phyloP scores from a whole-genome alignment of 306 rosid genomes.

The Quercus berberidifolia region DNA sequence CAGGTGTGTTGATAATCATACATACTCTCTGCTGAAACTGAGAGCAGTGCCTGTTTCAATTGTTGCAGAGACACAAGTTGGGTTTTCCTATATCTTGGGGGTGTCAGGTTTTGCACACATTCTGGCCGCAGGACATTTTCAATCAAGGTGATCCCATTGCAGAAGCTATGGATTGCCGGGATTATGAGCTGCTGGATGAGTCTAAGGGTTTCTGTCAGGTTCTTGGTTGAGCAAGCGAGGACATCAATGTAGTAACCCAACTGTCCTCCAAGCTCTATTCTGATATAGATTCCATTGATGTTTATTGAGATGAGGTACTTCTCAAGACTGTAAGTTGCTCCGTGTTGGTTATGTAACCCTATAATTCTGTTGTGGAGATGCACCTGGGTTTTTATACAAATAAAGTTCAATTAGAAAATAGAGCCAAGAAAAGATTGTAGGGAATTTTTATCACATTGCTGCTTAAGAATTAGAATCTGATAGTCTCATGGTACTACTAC shows the following conservation, averaged over 20 bases:
- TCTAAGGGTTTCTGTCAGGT: slow-evolving; percentile 79
- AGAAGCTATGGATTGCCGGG: slow-evolving; percentile 77
- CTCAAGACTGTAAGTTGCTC: slow-evolving; percentile 91
- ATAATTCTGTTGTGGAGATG: slow-evolving; percentile 76
- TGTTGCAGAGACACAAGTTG: slow-evolving; percentile 63
- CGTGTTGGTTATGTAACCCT: slow-evolving; percentile 69
- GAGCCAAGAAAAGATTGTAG: background rate
- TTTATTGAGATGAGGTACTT: slow-evolving; percentile 73
- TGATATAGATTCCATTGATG: slow-evolving; percentile 78
- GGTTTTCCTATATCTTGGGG: slow-evolving; percentile 72
- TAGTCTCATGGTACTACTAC: background rate
- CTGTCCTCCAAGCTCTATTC: slow-evolving; percentile 91
- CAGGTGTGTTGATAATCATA: slow-evolving; percentile 97
- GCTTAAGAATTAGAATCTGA: background rate
- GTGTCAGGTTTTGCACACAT: slow-evolving; percentile 67
- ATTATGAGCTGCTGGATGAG: slow-evolving; percentile 70
- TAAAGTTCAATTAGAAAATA: slow-evolving; percentile 18
- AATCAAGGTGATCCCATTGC: slow-evolving; percentile 71
- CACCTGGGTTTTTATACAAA: slow-evolving; percentile 53
- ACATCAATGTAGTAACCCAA: slow-evolving; percentile 70
- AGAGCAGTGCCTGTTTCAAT: slow-evolving; percentile 76
- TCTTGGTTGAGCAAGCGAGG: slow-evolving; percentile 82
- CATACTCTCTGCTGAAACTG: slow-evolving; percentile 92
- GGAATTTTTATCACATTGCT: background rate
- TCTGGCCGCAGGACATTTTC: slow-evolving; percentile 82